Evolutionary conservation across 148 eudicot species (phyloP), one percentile per base, ranked within the genome.

Genomic region (Nepenthes gracilis): DNA sequence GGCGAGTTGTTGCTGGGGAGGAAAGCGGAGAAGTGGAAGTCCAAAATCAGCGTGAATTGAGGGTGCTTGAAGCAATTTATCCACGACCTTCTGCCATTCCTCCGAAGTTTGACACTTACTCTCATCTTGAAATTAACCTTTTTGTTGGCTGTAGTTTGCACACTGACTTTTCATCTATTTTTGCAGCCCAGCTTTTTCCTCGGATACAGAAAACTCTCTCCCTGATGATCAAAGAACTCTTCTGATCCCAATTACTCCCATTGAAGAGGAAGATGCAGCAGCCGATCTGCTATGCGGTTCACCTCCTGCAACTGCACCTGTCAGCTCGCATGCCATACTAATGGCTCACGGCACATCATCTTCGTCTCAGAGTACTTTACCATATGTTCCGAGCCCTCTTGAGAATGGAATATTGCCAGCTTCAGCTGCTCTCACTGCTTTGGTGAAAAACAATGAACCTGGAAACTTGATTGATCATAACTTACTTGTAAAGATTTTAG

Each of bases 31-130:
- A 89, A 61, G 68, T 66, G 43, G 88, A 80, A 65, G 37, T 58
- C 49, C 78, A 89, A 64, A 80, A 68, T 63, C 76, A 76, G 57
- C 77, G 93, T 12, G 93, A 85, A 59, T 69, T 79, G 82, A 67
- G 93, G 74, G 80, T 83, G 65, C 82, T 85, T 10, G 96, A 88
- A 74, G 92, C 93, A 13, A 74, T 83, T 56, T 88, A 88, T 74
- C 93, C 93, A 48, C 89, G 90, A n/a, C 70, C 76, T 70, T 83
- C 87, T 32, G 77, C 85, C 53, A 85, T 88, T 63, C 96, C 96
- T 69, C 75, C 79, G 63, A 81, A 85, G 96, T 88, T 53, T 34
- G 82, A 64, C 57, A 2, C 55, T 35, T 65, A 43, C 14, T 12
- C 53, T 50, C 23, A 49, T 43, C n/a, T 1, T 4, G 13, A n/a